Evolutionary conservation across 2,329 filamentous ascomycete species (phyloP), one percentile per base, ranked within the genome.

Genomic region (Apiospora pterosperma): DNA sequence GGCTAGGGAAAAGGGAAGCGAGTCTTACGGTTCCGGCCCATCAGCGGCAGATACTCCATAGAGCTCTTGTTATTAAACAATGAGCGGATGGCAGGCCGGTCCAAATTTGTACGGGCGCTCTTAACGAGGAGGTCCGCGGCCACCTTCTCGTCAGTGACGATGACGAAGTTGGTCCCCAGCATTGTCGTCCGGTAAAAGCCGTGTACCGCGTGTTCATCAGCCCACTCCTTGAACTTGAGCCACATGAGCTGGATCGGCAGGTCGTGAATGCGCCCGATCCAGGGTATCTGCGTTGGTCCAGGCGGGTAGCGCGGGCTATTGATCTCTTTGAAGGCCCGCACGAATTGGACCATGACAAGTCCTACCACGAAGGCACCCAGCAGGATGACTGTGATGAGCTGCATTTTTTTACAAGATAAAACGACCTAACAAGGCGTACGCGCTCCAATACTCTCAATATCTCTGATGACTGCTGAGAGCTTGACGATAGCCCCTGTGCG

Each of bases 61-160:
- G 83, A 85, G 67, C 81, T 84, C 73, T 86, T 86, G 0, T 83
- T 81, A 69, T 86, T 82, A 64, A 84, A 82, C 36, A 86, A 69
- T 0, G 82, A 85, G 64, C 78, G 78, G 58, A 85, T 82, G 75
- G 70, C 67, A 0, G 76, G 76, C 31, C 83, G 76, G 68, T 85
- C 83, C 5, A 82, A 85, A 70, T 84, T 84, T 64, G 80, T 74
- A 70, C 81, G 84, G 10, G 80, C 83, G 61, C 80, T 77, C 75
- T 82, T 84, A 28, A 84, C 80, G 60, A 85, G 68, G 28, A 85
- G 76, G 28, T 85, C 83, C 67, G 85, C 82, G 14, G 82, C 82
- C 4, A 85, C 77, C 66, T 78, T 79, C 70, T 85, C 83, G 66
- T 84, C 81, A 5, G 81, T 78, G 48, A 85, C 77, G 66, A 85